Evolutionary conservation across 495 filamentous ascomycete genomes (phyloP).

Genomic region (Aspergillus ostianus): DNA sequence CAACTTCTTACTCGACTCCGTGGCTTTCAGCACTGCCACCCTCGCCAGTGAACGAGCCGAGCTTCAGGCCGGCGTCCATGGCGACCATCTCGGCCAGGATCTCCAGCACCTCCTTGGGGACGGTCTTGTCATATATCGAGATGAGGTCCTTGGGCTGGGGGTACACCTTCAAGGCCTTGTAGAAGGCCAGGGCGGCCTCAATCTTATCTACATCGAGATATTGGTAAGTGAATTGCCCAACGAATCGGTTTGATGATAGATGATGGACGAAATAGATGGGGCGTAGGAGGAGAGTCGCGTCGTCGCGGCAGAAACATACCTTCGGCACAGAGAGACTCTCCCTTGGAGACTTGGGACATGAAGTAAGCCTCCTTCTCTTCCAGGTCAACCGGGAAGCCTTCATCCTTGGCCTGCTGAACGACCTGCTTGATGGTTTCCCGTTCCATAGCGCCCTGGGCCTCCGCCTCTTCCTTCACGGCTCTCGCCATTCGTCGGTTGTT

Average conservation of each 20-base stretch:
- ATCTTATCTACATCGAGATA: conserved; percentile 64
- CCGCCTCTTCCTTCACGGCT: conserved; percentile 73
- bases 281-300: neutral
- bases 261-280: conserved; percentile 2
- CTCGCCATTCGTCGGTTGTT: conserved; percentile 75
- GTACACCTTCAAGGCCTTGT: conserved; percentile 97
- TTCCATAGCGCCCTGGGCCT: conserved; percentile 64
- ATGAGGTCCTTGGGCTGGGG: conserved; percentile 90
- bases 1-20: conserved; percentile 35
- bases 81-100: conserved; percentile 98
- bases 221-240: conserved; percentile 19
- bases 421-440: conserved; percentile 66
- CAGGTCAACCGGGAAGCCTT: conserved; percentile 84
- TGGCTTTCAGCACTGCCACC: conserved; percentile 35
- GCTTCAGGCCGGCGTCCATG: conserved; percentile 69
- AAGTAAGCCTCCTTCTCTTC: conserved; percentile 94
- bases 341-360: conserved; percentile 87
- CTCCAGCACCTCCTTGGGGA: conserved; percentile 91
- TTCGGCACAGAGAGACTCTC: conserved; percentile 72
- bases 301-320: conserved; percentile 45
- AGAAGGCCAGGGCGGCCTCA: conserved; percentile 91
- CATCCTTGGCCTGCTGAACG: conserved; percentile 76
- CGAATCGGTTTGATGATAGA: neutral
- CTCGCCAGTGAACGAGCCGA: conserved; percentile 51
- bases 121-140: conserved; percentile 96